Conservation (phyloP, 2,329 filamentous ascomycete species). For the Neonectria ditissima region DNA sequence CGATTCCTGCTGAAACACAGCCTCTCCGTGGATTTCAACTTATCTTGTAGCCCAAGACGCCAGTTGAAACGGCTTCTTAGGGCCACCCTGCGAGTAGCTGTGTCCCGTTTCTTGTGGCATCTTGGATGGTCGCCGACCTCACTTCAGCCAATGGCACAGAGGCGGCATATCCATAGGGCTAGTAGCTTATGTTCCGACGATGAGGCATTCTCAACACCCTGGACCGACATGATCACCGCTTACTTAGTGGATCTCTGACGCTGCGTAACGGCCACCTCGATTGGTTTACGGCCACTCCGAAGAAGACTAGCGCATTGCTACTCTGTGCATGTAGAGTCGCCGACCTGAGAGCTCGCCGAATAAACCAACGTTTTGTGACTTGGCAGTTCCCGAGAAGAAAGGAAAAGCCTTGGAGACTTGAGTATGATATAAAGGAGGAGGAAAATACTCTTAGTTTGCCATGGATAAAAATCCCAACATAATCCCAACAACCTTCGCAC, state of each 20-base stretch:
- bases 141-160: too few species aligned
- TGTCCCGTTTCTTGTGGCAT: too few species aligned
- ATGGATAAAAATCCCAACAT: neutral
- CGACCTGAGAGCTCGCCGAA: neutral
- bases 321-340: neutral
- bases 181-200: too few species aligned
- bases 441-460: neutral
- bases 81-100: too few species aligned
- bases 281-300: neutral
- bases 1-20: too few species aligned
- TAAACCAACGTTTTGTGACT: neutral
- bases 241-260: neutral
- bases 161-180: too few species aligned
- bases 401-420: neutral
- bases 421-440: neutral
- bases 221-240: neutral
- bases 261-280: neutral
- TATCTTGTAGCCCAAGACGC: too few species aligned
- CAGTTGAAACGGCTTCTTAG: too few species aligned
- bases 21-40: too few species aligned
- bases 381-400: neutral
- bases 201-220: too few species aligned
- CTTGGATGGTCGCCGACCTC: too few species aligned
- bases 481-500: neutral
- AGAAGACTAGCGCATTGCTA: neutral